Conservation (phyloP, 768 basidiomycete species). For the Panellus pusillus region DNA sequence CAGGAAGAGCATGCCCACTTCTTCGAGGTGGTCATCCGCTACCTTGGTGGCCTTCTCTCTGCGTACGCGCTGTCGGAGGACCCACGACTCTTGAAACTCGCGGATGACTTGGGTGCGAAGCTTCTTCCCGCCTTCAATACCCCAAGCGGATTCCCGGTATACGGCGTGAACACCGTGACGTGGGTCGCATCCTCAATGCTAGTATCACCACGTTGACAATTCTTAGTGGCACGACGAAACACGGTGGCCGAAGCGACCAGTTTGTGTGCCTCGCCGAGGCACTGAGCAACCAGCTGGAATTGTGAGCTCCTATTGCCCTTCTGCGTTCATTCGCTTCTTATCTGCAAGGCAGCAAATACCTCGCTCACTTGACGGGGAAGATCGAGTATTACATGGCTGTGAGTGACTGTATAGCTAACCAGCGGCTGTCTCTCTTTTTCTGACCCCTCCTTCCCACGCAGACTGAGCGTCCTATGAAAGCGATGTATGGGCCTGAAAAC, state of each 20-base stretch:
- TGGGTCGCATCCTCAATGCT: slow-evolving; percentile 26
- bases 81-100: slow-evolving; percentile 43
- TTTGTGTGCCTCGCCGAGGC: slow-evolving; percentile 39
- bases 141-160: slow-evolving; percentile 55
- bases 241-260: not conserved
- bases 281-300: slow-evolving; percentile 49
- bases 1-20: slow-evolving; percentile 9
- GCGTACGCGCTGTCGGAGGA: slow-evolving; percentile 24
- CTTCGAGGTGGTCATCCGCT: slow-evolving; percentile 26
- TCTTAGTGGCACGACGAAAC: not conserved
- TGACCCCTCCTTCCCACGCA: not conserved
- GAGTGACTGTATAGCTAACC: not conserved
- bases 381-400: slow-evolving; percentile 33
- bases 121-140: slow-evolving; percentile 61
- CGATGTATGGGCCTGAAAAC: slow-evolving; percentile 27
- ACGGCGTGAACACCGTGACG: slow-evolving; percentile 51
- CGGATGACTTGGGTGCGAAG: slow-evolving; percentile 57
- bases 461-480: slow-evolving; percentile 29
- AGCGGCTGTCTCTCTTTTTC: not conserved
- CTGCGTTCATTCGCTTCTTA: not conserved
- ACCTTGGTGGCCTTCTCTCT: slow-evolving; percentile 19
- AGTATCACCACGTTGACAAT: slow-evolving; percentile 8
- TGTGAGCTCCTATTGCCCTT: not conserved
- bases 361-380: slow-evolving; percentile 49
- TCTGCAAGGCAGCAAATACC: slow-evolving; percentile 38